Evolutionary conservation across 2,329 filamentous ascomycete genomes (phyloP), one percentile per base, ranked within the genome.

Genomic region (Fusarium sororula): DNA sequence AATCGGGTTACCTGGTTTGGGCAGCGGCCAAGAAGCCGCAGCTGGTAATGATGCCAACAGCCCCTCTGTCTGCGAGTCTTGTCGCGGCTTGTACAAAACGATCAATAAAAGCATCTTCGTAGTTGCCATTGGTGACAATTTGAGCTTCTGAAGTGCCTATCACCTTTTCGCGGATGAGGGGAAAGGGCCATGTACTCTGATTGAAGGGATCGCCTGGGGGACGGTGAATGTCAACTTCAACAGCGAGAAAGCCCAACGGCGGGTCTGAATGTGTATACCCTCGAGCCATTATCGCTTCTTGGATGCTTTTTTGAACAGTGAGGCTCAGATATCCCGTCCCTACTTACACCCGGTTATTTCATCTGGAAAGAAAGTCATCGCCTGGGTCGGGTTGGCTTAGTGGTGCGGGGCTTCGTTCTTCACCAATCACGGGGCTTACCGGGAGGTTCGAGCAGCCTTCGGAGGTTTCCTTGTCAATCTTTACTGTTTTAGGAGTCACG

Each of bases 11-110:
- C 81, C 73, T 71, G 11, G 73, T 71, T 55, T 83, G 82, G 2
- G 80, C 80, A 76, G 82, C 79, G 24, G 82, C 82, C 11, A 83
- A 73, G 59, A 84, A 84, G 3, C 82, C 82, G 57, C 82, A 84
- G 73, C 82, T 83, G 4, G 82, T 83, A 39, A 83, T 80, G 53
- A 83, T 80, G 30, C 82, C 82, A 7, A 83, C 77, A 26, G 78
- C 77, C 3, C 82, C 82, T 50, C 76, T 73, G 17, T 81, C 74
- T 10, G 79, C 79, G 4, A 84, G 77, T 41, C 70, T 80, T 54
- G 76, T 57, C 7, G 81, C 81, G 3, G 82, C 80, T 30, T 75
- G 74, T 11, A 83, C 81, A 53, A 84, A 83, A 3, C 77, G 72
- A 30, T 81, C 77, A 37, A 82, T 77, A 35, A 83, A 83, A 2